Evolutionary conservation across 805 yeast species (phyloP).

Genomic region (Yamadazyma philogaea): DNA sequence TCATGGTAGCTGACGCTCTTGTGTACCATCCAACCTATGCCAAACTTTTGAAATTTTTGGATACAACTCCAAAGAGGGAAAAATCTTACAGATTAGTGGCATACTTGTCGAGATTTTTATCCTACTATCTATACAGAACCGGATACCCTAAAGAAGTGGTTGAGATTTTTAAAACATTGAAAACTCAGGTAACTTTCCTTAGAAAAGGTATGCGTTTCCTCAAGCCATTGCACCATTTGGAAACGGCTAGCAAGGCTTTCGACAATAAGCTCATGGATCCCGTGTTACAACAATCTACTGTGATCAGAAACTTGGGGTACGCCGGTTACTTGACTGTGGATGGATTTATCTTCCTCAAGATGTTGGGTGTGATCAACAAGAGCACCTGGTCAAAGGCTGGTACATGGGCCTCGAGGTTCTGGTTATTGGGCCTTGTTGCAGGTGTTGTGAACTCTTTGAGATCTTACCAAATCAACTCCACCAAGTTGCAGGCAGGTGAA

Average conservation of each 20-base stretch:
- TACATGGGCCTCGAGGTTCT: constrained; percentile 62
- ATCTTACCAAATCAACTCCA: constrained; percentile 46
- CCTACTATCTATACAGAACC: constrained; percentile 55
- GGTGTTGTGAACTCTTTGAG: constrained; percentile 59
- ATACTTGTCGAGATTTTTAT: constrained; percentile 71
- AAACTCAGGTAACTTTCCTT: constrained; percentile 59
- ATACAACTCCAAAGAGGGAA: constrained; percentile 72
- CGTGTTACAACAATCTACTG: constrained; percentile 49
- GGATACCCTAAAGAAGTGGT: constrained; percentile 52
- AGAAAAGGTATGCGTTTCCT: constrained; percentile 83
- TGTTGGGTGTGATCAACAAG: constrained; percentile 52
- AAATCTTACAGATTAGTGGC: constrained; percentile 76
- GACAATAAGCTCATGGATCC: constrained; percentile 71
- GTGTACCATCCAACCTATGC: constrained; percentile 71
- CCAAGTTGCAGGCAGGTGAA: constrained; percentile 27
- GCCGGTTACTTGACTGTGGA: constrained; percentile 64
- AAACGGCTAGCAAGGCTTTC: constrained; percentile 62
- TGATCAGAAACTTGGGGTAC: constrained; percentile 57
- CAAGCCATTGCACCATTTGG: constrained; percentile 73
- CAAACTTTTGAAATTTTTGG: constrained; percentile 61
- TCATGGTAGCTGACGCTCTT: constrained; percentile 45
- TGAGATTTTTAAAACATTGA: constrained; percentile 51
- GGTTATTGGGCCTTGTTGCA: constrained; percentile 70
- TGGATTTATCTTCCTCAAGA: constrained; percentile 57
- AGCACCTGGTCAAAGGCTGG: constrained; percentile 49